These are phyloP conservation scores for Parasitella parasitica DNA, from an alignment of 371 early-diverging fungal species.

Conservation along the genomic window DNA sequence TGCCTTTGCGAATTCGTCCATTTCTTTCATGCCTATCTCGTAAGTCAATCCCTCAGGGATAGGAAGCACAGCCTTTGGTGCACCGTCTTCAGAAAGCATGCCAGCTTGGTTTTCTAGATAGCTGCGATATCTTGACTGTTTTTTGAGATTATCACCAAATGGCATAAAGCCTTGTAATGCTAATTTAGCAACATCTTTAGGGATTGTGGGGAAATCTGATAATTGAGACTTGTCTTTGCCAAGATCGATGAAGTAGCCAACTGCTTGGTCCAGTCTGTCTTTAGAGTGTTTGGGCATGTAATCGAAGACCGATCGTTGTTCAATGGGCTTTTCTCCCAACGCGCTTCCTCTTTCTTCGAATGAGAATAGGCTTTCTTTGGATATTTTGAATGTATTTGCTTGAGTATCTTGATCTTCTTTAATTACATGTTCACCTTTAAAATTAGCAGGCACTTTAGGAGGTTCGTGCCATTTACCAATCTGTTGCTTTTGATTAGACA, in stretches of 20 bases:
- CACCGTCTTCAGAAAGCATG: slow-evolving; percentile 28
- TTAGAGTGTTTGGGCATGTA: slow-evolving; percentile 70
- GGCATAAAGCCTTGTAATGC: slow-evolving; percentile 88
- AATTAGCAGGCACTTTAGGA: slow-evolving; percentile 58
- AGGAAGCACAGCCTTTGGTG: slow-evolving; percentile 29
- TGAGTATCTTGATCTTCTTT: not conserved
- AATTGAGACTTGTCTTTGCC: slow-evolving; percentile 32
- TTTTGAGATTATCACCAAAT: slow-evolving; percentile 70
- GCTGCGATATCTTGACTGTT: slow-evolving; percentile 76
- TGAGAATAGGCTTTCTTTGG: slow-evolving; percentile 31
- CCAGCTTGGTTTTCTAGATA: slow-evolving; percentile 75
- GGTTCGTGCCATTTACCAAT: slow-evolving; percentile 61
- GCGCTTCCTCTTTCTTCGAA: slow-evolving; percentile 69
- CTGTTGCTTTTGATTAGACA: slow-evolving; percentile 36
- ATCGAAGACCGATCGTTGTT: slow-evolving; percentile 75
- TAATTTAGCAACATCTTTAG: slow-evolving; percentile 64
- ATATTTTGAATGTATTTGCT: slow-evolving; percentile 1
- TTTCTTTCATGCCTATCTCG: slow-evolving; percentile 65
- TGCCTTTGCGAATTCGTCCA: slow-evolving; percentile 80
- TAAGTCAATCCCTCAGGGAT: slow-evolving; percentile 53
- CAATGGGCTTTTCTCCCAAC: slow-evolving; percentile 73
- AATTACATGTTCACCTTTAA: slow-evolving; percentile 43
- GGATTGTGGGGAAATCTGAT: slow-evolving; percentile 54
- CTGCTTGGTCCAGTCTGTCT: slow-evolving; percentile 58
- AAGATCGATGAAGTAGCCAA: slow-evolving; percentile 36